Evolutionary conservation across 345 rosid genomes (phyloP), one percentile per base, ranked within the genome.

Genomic region (Hibiscus trionum): DNA sequence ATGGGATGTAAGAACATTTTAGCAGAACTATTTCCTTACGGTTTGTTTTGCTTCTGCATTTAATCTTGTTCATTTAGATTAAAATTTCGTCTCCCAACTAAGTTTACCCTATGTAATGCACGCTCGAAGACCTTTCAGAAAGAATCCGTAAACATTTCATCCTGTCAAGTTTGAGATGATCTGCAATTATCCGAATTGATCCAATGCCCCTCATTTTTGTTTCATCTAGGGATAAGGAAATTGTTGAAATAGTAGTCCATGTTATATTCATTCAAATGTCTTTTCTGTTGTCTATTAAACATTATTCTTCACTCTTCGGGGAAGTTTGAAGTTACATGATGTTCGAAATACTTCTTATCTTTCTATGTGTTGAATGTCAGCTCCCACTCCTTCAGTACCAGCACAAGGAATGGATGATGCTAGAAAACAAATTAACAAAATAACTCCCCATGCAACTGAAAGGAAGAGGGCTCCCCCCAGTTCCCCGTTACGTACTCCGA

Each of bases 381-480:
- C 24, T 49, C 44, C 47, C 14, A 7, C 15, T 15, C 59, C 47
- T 11, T 55, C 59, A 17, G 27, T 1, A 3, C 59, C 27, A 55
- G 27, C 44, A 7, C 26, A 1, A 27, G 44, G 9, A 67, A 50
- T 5, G 33, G 61, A 27, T 35, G 59, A 49, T 29, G 71, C 8
- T 67, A 9, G 9, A 67, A 29, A 50, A 27, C 44, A 67, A 49
- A 27, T 19, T 16, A 50, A 49, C 42, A 49, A 50, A 67, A 67
- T 1, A 16, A 67, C 59, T 67, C 71, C 59, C 24, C 59, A 57
- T 8, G 52, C 59, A 37, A 67, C 59, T 42, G 21, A 27, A 35
- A 67, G 57, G 71, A 67, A 67, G 71, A 27, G 71, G 33, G 55
- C 39, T 50, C 59, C 61, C 33, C 31, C 31, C 4, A 9, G 11